Evolutionary conservation across 2,329 filamentous ascomycete genomes (phyloP).

Genomic region (Colletotrichum lindemuthianum): DNA sequence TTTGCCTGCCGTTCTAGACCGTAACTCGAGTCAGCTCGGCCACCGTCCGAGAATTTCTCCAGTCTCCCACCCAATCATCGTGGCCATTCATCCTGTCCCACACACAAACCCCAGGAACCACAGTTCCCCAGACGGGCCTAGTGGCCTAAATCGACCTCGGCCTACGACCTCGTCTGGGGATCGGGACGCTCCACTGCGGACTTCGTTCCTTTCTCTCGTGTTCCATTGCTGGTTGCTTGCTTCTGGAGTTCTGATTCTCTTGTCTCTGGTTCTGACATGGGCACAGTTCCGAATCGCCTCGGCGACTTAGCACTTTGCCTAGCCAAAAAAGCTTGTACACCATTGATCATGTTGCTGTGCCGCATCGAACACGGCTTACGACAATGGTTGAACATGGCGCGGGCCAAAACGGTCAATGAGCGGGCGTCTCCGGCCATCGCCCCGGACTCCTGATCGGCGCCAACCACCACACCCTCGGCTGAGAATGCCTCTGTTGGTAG

Average conservation of each 20-base stretch:
- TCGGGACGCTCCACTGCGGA: constrained; percentile 20
- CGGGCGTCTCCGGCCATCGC: constrained; percentile 12
- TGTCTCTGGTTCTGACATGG: not conserved
- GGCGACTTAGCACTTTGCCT: not conserved
- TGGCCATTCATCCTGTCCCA: not conserved
- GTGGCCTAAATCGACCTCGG: constrained; percentile 25
- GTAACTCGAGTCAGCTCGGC: constrained; percentile 27
- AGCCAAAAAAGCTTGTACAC: not conserved
- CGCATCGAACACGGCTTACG: not conserved
- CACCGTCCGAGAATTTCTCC: constrained; percentile 33
- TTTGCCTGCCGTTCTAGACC: constrained; percentile 22
- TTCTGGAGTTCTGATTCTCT: not conserved
- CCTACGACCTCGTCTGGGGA: constrained; percentile 33
- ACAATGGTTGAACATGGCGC: too few species aligned
- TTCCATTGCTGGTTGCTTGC: not conserved
- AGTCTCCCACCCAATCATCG: constrained; percentile 9
- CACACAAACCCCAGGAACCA: constrained; percentile 19
- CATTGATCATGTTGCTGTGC: not conserved
- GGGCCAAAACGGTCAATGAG: not conserved
- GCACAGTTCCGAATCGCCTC: constrained; percentile 4
- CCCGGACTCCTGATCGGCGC: constrained; percentile 15
- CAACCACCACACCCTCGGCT: constrained; percentile 8
- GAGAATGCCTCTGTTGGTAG: not conserved
- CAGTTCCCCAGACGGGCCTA: constrained; percentile 32
- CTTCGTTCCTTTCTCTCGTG: constrained; percentile 6